These are phyloP conservation scores for Phaeomoniella chlamydospora DNA, from an alignment of 2,329 filamentous ascomycete genomes.

Conservation along the genomic window DNA sequence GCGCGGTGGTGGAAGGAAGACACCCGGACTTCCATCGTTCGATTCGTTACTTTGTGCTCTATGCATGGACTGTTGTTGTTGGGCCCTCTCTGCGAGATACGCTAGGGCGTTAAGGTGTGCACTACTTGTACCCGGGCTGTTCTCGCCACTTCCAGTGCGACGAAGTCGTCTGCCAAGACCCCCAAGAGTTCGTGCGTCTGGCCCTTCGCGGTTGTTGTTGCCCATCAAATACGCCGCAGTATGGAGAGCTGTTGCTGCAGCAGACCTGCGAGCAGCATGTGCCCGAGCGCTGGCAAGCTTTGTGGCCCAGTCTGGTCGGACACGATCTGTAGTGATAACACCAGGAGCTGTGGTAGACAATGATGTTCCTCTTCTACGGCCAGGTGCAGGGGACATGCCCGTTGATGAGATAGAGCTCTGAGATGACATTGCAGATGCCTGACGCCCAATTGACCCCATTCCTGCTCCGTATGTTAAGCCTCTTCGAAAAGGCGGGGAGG, in stretches of 20 bases:
- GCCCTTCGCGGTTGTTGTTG: constrained; percentile 13
- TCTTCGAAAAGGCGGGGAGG: constrained; percentile 73
- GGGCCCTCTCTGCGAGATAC: constrained; percentile 26
- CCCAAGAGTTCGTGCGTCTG: constrained; percentile 36
- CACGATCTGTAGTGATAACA: constrained; percentile 82
- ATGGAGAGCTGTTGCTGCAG: constrained; percentile 85
- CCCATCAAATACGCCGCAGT: constrained; percentile 82
- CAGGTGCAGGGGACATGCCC: constrained; percentile 18
- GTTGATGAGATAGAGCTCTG: constrained; percentile 61
- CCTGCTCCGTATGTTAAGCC: constrained; percentile 56
- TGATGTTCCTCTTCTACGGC: constrained; percentile 47
- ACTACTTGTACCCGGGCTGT: constrained; percentile 19
- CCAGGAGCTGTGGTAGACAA: constrained; percentile 71
- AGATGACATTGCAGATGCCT: constrained; percentile 68
- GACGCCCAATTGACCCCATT: constrained; percentile 23
- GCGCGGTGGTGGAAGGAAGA: constrained; percentile 21
- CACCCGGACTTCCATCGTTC: constrained; percentile 16
- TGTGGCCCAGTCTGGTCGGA: constrained; percentile 86
- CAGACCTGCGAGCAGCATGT: constrained; percentile 72
- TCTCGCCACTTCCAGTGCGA: constrained; percentile 20
- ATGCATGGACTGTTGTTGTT: constrained; percentile 12
- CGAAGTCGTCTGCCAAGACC: constrained; percentile 44
- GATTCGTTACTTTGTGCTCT: constrained; percentile 20
- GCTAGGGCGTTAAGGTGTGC: constrained; percentile 29
- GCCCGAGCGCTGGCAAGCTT: constrained; percentile 76